phyloP scores from a whole-genome alignment of 805 yeast species.

The Wickerhamiella siamensis region DNA sequence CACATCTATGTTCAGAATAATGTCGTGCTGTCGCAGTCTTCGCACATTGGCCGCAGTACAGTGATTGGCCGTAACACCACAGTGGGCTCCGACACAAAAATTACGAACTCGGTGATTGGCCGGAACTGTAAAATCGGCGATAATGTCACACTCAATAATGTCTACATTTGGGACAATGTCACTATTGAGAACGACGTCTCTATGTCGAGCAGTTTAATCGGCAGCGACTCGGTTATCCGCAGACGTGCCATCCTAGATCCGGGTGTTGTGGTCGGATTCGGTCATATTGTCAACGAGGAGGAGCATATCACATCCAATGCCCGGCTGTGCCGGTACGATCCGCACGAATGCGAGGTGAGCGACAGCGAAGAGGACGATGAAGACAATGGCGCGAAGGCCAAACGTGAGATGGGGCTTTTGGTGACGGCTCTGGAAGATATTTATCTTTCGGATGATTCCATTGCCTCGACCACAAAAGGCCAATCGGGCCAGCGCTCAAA shows the following conservation, averaged over 20 bases:
- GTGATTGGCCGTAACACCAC: conserved; percentile 66
- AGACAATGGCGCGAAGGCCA: too few relatives aligned
- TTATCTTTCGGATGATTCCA: conserved; percentile 23
- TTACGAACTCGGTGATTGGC: conserved; percentile 69
- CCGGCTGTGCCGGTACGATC: conserved; percentile 13
- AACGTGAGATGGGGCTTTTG: conserved; percentile 4
- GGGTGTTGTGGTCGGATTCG: conserved; percentile 71
- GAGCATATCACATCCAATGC: conserved; percentile 23
- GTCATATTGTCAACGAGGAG: conserved; percentile 48
- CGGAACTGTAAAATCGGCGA: conserved; percentile 73
- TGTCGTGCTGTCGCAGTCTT: conserved; percentile 87
- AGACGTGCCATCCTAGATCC: conserved; percentile 37
- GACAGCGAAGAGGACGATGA: conserved; percentile 12
- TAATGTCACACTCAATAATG: conserved; percentile 52
- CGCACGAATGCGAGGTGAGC: conserved; percentile 26
- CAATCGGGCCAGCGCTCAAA: conserved; percentile 5
- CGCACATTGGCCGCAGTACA: conserved; percentile 65
- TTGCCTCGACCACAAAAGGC: conserved; percentile 13
- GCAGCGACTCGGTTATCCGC: conserved; percentile 45
- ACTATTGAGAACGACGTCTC: conserved; percentile 49
- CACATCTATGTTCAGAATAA: conserved; percentile 82
- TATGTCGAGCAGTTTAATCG: conserved; percentile 55
- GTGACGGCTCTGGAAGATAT: conserved; percentile 19
- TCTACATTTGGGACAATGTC: conserved; percentile 81
- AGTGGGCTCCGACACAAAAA: conserved; percentile 59